A percentile compares a stretch with the other conserved stretches of the same genome.
These are phyloP conservation scores for Lactarius hengduanensis DNA, from an alignment of 768 basidiomycete genomes.

Conservation along the genomic window DNA sequence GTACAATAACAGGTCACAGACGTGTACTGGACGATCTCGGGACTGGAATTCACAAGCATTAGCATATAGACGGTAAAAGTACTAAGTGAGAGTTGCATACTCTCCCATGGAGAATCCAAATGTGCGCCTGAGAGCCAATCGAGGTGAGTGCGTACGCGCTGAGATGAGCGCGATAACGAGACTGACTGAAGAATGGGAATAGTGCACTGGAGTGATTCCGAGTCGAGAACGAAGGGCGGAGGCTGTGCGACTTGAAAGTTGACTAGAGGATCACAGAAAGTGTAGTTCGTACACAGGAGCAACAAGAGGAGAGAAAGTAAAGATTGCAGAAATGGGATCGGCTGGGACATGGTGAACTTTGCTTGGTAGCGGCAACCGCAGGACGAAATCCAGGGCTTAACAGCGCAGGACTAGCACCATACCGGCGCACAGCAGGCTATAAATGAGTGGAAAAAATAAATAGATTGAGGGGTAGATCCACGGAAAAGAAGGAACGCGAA, in stretches of 20 bases:
- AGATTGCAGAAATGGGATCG: neutral
- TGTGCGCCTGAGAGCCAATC: slow-evolving; percentile 48
- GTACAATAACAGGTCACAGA: slow-evolving; percentile 35
- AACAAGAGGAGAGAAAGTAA: slow-evolving; percentile 13
- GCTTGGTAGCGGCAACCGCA: neutral
- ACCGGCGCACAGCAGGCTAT: neutral
- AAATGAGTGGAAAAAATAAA: no score
- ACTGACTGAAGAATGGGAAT: slow-evolving; percentile 62
- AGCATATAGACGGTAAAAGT: neutral
- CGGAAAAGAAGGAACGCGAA: no score
- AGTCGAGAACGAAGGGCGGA: slow-evolving; percentile 54
- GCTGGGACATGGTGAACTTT: neutral
- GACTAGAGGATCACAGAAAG: slow-evolving; percentile 37
- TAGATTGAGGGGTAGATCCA: no score
- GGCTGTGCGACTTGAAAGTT: slow-evolving; percentile 76
- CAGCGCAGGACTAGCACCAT: neutral
- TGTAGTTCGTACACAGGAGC: slow-evolving; percentile 15
- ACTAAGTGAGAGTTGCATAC: slow-evolving; percentile 40
- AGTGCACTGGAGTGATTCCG: slow-evolving; percentile 54
- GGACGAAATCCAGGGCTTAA: neutral
- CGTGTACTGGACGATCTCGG: slow-evolving; percentile 64
- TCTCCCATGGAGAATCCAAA: slow-evolving; percentile 69
- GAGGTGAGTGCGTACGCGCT: slow-evolving; percentile 3
- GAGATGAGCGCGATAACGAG: neutral
- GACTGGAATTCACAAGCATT: slow-evolving; percentile 32